Evolutionary conservation across 2,329 filamentous ascomycete genomes (phyloP).

Genomic region (Alternaria arborescens): DNA sequence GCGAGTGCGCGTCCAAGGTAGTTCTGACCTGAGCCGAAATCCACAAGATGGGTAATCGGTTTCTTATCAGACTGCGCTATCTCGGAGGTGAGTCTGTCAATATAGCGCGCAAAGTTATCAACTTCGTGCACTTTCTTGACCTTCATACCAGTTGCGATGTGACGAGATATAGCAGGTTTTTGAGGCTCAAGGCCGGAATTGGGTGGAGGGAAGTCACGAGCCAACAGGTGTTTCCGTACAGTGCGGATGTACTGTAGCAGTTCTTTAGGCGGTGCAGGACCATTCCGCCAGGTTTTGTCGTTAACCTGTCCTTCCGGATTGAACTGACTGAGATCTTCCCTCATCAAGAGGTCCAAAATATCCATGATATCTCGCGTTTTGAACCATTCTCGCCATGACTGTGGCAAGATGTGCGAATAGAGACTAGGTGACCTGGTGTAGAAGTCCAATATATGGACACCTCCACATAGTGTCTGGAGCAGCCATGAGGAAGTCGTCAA

Average conservation of each 20-base stretch:
- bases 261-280: conserved; percentile 58
- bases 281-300: conserved; percentile 52
- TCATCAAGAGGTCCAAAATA: conserved; percentile 81
- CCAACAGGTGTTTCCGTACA: conserved; percentile 74
- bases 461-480: conserved; percentile 90
- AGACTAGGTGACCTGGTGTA: conserved; percentile 85
- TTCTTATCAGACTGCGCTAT: conserved; percentile 51
- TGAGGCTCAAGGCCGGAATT: conserved; percentile 42
- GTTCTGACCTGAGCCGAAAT: conserved; percentile 96
- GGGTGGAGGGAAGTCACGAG: conserved; percentile 63
- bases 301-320: conserved; percentile 14
- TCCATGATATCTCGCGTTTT: conserved; percentile 74
- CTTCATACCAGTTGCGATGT: conserved; percentile 90
- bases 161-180: conserved; percentile 69
- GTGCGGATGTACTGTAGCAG: conserved; percentile 76
- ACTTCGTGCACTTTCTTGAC: conserved; percentile 97
- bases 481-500: conserved; percentile 78
- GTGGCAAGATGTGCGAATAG: conserved; percentile 78
- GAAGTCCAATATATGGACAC: conserved; percentile 97
- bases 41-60: conserved; percentile 83
- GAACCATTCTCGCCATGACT: conserved; percentile 85
- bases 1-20: conserved; percentile 91
- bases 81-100: conserved; percentile 70
- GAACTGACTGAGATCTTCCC: conserved; percentile 70
- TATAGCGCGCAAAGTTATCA: conserved; percentile 84